phyloP scores from a whole-genome alignment of 306 rosid species.

The Casuarina equisetifolia region DNA sequence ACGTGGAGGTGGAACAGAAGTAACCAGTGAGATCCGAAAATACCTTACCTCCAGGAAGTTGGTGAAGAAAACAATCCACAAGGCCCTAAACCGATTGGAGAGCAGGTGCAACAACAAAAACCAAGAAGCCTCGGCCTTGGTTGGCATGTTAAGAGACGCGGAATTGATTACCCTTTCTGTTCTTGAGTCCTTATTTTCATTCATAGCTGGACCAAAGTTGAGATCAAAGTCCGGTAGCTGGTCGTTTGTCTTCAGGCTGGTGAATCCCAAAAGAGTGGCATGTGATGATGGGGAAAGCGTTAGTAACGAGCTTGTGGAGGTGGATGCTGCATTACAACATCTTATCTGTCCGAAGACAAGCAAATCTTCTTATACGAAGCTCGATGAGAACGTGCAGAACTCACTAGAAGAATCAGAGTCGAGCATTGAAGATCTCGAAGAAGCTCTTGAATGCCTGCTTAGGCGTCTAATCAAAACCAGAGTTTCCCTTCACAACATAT shows the following conservation, averaged over 20 bases:
- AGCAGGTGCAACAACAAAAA: conserved; percentile 10
- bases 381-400: conserved; percentile 30
- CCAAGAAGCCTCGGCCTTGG: conserved; percentile 29
- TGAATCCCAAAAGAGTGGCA: conserved; percentile 25
- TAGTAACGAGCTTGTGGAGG: conserved; percentile 44
- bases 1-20: conserved; percentile 12
- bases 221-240: conserved; percentile 34
- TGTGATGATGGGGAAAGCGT: conserved; percentile 23
- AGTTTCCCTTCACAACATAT: conserved; percentile 48
- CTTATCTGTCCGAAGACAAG: conserved; percentile 35
- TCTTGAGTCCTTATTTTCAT: conserved; percentile 33
- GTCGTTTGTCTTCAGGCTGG: conserved; percentile 47
- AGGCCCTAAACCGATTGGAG: conserved; percentile 22
- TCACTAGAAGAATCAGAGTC: conserved; percentile 40
- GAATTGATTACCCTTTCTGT: conserved; percentile 29
- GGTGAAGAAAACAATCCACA: conserved; percentile 31
- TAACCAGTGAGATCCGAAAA: not conserved
- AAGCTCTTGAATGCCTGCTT: conserved; percentile 40
- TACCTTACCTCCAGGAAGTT: conserved; percentile 26
- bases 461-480: conserved; percentile 43
- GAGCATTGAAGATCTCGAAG: conserved; percentile 42
- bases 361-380: conserved; percentile 24
- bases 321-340: conserved; percentile 47
- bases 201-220: conserved; percentile 25
- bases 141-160: conserved; percentile 33